phyloP scores from a whole-genome alignment of 139 green algal genomes.

The Coelastrella sp. region DNA sequence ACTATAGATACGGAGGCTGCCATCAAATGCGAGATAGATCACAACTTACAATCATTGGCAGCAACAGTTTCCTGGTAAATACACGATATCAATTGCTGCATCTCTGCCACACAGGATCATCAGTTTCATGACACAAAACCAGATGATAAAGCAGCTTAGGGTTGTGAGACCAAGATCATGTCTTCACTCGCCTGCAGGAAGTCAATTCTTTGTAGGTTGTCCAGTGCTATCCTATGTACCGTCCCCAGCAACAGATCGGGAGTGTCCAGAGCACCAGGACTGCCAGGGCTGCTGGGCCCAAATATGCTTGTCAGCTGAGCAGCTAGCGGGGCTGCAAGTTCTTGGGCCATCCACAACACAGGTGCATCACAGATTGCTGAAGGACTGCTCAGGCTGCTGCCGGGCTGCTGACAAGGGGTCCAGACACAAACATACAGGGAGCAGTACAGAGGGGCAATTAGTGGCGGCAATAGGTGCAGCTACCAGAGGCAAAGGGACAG shows the following conservation, averaged over 20 bases:
- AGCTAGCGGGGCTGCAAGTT: slow-evolving; percentile 26
- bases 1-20: too few species aligned
- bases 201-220: slow-evolving; percentile 26
- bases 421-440: not conserved
- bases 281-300: slow-evolving; percentile 3
- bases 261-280: slow-evolving; percentile 18
- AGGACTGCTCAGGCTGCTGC: not conserved
- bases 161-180: not conserved
- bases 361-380: slow-evolving; percentile 22
- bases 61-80: too few species aligned
- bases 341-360: slow-evolving; percentile 35
- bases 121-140: not conserved
- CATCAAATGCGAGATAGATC: not conserved
- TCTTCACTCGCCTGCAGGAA: slow-evolving; percentile 23
- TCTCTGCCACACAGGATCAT: too few species aligned
- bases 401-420: not conserved
- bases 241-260: slow-evolving; percentile 30
- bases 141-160: not conserved
- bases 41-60: not conserved
- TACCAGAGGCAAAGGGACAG: too few species aligned
- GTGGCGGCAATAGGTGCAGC: too few species aligned
- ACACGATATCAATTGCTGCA: too few species aligned
- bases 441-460: not conserved
- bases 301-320: slow-evolving; percentile 3
- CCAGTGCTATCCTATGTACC: slow-evolving; percentile 19